Conservation (phyloP, 192 early-diverging fungal species). For the Mortierella antarctica region DNA sequence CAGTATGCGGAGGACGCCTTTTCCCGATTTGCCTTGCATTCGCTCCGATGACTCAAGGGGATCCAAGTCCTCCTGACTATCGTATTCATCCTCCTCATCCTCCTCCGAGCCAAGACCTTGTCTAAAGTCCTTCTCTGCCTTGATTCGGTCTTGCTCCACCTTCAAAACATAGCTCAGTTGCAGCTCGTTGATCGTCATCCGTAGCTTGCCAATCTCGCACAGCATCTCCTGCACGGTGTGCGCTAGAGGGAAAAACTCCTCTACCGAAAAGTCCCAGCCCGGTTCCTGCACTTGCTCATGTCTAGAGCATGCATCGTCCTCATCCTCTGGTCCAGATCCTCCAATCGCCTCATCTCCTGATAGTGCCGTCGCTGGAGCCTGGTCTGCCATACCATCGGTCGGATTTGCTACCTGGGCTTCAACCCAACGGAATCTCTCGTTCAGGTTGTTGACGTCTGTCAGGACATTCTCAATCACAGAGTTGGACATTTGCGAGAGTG, state of each 20-base stretch:
- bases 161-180: conserved; percentile 68
- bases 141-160: conserved; percentile 61
- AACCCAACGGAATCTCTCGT: conserved; percentile 60
- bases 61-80: not conserved
- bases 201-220: conserved; percentile 59
- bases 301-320: conserved; percentile 1
- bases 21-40: not conserved
- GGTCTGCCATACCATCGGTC: conserved; percentile 22
- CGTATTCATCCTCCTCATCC: not conserved
- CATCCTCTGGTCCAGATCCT: not conserved
- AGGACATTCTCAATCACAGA: conserved; percentile 64
- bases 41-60: not conserved
- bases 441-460: conserved; percentile 57
- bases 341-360: not conserved
- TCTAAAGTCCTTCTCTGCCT: conserved; percentile 63
- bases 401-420: conserved; percentile 44
- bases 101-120: conserved; percentile 14
- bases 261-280: conserved; percentile 53
- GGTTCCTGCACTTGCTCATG: conserved; percentile 2
- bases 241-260: conserved; percentile 62
- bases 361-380: not conserved
- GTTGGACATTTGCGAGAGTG: conserved; percentile 65
- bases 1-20: conserved; percentile 27
- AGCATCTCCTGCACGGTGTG: conserved; percentile 59
- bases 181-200: conserved; percentile 69